Evolutionary conservation across 2,329 filamentous ascomycete species (phyloP).

Genomic region (Dothideomycetidae sp.): DNA sequence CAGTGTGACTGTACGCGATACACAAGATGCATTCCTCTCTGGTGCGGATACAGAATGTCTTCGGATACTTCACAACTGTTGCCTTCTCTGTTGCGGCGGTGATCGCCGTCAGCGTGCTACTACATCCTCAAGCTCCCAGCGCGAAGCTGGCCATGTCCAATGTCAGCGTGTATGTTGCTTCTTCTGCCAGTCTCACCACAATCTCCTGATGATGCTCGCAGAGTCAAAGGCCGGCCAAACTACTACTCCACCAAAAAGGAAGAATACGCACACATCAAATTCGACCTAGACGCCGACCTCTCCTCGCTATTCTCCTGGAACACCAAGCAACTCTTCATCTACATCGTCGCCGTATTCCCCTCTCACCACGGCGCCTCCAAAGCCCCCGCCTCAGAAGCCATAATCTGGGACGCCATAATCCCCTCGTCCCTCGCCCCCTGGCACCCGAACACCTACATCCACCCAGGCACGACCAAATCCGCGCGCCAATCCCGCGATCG

Average conservation of each 20-base stretch:
- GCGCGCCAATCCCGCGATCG: constrained; percentile 16
- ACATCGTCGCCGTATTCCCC: constrained; percentile 67
- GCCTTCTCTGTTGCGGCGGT: constrained; percentile 65
- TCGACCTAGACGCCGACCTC: constrained; percentile 66
- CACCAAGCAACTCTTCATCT: constrained; percentile 96
- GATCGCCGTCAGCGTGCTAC: constrained; percentile 67
- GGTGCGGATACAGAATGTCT: constrained; percentile 77
- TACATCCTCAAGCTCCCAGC: constrained; percentile 52
- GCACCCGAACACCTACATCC: constrained; percentile 37
- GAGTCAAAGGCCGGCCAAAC: constrained; percentile 80
- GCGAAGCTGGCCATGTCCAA: constrained; percentile 54
- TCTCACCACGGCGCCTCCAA: constrained; percentile 24
- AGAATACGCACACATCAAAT: constrained; percentile 89
- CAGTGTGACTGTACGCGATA: no score
- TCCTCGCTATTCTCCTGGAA: constrained; percentile 96
- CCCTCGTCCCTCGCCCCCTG: constrained; percentile 50
- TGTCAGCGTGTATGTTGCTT: constrained; percentile 62
- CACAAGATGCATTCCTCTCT: constrained; percentile 71
- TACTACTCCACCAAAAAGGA: constrained; percentile 89
- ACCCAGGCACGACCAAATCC: constrained; percentile 38
- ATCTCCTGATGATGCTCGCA: constrained; percentile 30
- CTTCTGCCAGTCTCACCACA: not conserved
- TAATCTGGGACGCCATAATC: constrained; percentile 96
- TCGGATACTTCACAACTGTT: constrained; percentile 96
- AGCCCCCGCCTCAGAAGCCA: constrained; percentile 42